Evolutionary conservation across 768 basidiomycete genomes (phyloP), one percentile per base, ranked within the genome.

Genomic region (Russula sp.): DNA sequence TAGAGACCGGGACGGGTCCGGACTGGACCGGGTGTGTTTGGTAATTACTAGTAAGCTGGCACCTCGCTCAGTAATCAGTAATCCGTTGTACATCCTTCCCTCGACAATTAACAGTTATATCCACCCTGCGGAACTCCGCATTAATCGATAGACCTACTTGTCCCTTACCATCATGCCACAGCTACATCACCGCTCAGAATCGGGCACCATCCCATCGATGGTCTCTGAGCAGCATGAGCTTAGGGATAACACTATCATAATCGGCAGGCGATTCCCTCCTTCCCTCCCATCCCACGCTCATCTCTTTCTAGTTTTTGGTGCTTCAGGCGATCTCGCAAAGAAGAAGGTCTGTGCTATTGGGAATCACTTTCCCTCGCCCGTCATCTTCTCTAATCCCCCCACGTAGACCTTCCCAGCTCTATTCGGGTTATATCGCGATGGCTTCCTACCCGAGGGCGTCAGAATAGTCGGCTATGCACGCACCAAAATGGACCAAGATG

Each of bases 291-390:
- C 59, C 63, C 48, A 55, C 61, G 13, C 35, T 58, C 16, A 39
- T 57, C 42, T 51, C 41, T 41, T 55, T 1, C 10, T 71, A 93
- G 95, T 98, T 57, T 84, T 95, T 63, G 96, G 96, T 59, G 96
- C 96, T 3, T 95, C 93, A 59, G 96, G 96, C 43, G 96, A 99
- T 79, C 81, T 99, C 49, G 96, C 96, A 65, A 96, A 97, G 87
- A 99, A 99, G 79, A 99, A 99, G 84, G 94, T 85, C 52, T 51
- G 71, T 58, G 55, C 45, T 36, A 46, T 49, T 53, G 52, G 53
- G 29, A 25, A 29, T n/a, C 13, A 1, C n/a, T 32, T 29, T 10
- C 16, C 8, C 46, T 9, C 25, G 20, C 8, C 20, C 34, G 1
- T 56, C 56, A 20, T 47, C 49, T 0, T 51, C 35, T 32, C 35